Evolutionary conservation across 345 rosid genomes (phyloP).

Genomic region (Syzygium oleosum): DNA sequence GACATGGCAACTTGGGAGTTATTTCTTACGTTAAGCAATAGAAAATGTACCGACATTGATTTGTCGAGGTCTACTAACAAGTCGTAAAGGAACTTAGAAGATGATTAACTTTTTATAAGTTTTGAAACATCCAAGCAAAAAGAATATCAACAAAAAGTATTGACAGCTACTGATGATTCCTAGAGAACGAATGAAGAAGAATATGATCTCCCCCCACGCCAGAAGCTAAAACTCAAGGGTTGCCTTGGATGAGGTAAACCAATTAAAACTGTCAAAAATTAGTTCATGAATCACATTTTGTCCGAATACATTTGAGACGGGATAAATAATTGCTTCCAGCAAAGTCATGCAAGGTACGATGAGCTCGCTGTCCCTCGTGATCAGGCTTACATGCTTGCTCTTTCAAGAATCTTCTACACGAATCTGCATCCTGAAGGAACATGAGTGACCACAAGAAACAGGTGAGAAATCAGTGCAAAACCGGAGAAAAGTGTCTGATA

Average conservation of each 20-base stretch:
- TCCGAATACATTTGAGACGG: slow-evolving; percentile 56
- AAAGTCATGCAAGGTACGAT: slow-evolving; percentile 76
- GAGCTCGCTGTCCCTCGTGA: slow-evolving; percentile 30
- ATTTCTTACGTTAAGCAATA: neutral
- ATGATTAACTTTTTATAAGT: neutral
- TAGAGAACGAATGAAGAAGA: neutral
- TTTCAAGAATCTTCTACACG: slow-evolving; percentile 39
- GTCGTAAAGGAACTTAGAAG: neutral
- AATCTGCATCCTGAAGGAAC: slow-evolving; percentile 52
- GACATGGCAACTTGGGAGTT: neutral
- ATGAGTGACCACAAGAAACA: neutral
- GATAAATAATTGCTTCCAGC: slow-evolving; percentile 78
- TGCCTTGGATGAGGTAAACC: neutral
- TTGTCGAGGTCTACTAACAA: neutral
- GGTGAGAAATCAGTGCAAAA: neutral
- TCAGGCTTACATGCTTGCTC: slow-evolving; percentile 35
- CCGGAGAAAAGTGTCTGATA: neutral
- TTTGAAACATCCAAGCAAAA: neutral
- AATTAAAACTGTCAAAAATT: neutral
- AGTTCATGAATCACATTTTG: slow-evolving; percentile 9
- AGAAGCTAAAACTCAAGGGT: neutral
- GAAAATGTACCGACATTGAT: neutral
- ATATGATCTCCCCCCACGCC: neutral
- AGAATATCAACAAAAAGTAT: neutral
- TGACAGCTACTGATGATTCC: neutral